Conservation (phyloP, 129 eudicot species). For the Pulicaria dysenterica region DNA sequence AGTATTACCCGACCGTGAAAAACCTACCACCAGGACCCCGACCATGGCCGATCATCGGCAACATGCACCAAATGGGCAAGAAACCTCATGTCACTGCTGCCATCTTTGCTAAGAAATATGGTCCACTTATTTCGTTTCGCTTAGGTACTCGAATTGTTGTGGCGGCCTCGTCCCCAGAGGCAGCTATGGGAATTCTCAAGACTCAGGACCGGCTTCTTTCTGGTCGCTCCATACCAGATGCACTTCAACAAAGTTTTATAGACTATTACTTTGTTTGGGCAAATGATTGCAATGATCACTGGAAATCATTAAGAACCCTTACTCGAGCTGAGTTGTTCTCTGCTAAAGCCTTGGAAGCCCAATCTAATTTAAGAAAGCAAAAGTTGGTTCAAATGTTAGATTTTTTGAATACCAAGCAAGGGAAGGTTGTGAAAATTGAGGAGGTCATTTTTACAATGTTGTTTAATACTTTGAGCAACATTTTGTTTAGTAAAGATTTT, state of each 20-base stretch:
- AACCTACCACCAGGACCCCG: not conserved
- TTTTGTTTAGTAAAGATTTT: not conserved
- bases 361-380: slow-evolving; percentile 5
- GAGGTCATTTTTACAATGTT: slow-evolving; percentile 18
- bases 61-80: slow-evolving; percentile 23
- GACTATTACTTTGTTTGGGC: slow-evolving; percentile 9
- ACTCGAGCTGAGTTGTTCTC: slow-evolving; percentile 18
- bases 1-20: not conserved
- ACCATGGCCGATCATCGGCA: slow-evolving; percentile 35
- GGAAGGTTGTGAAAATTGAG: slow-evolving; percentile 22
- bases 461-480: slow-evolving; percentile 13
- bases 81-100: slow-evolving; percentile 16
- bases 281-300: slow-evolving; percentile 2
- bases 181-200: slow-evolving; percentile 28
- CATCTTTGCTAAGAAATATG: slow-evolving; percentile 16
- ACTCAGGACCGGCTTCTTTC: slow-evolving; percentile 27
- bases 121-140: slow-evolving; percentile 26
- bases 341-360: slow-evolving; percentile 21
- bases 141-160: slow-evolving; percentile 28
- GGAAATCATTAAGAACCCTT: slow-evolving; percentile 22
- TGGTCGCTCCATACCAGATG: slow-evolving; percentile 6
- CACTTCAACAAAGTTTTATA: too few relatives aligned
- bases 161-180: slow-evolving; percentile 30
- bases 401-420: slow-evolving; percentile 19
- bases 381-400: slow-evolving; percentile 18